These are phyloP conservation scores for Phytopythium sindhum DNA, from an alignment of 352 stramenopile genomes.

Conservation along the genomic window DNA sequence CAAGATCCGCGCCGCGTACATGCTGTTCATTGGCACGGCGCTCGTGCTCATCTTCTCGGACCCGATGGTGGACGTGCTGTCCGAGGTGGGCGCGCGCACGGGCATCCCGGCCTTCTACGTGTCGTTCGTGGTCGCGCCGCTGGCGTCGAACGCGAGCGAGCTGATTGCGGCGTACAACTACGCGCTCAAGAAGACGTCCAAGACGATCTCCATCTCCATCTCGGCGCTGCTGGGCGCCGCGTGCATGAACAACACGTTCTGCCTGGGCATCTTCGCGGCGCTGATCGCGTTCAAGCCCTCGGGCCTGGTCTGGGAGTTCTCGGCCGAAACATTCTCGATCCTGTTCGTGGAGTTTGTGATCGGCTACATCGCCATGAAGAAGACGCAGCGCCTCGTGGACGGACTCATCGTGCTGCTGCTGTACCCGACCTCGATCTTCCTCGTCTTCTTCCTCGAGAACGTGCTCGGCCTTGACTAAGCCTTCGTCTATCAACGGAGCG, in stretches of 20 bases:
- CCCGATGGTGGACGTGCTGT: slow-evolving; percentile 98
- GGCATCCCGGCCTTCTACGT: slow-evolving; percentile 97
- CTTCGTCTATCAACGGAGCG: not conserved
- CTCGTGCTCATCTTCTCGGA: slow-evolving; percentile 96
- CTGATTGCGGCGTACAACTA: slow-evolving; percentile 98
- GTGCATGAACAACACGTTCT: slow-evolving; percentile 99
- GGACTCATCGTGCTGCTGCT: slow-evolving; percentile 84
- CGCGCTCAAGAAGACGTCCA: slow-evolving; percentile 96
- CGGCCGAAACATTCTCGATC: slow-evolving; percentile 96
- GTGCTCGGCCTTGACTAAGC: slow-evolving; percentile 87
- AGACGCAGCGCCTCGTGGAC: slow-evolving; percentile 84
- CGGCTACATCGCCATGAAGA: slow-evolving; percentile 78
- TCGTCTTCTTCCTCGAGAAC: slow-evolving; percentile 93
- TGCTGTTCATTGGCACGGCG: slow-evolving; percentile 93
- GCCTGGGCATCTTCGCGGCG: slow-evolving; percentile 96
- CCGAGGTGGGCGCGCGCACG: slow-evolving; percentile 88
- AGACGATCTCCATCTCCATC: slow-evolving; percentile 96
- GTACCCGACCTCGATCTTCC: slow-evolving; percentile 92
- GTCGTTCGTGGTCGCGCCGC: slow-evolving; percentile 94
- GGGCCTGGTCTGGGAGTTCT: slow-evolving; percentile 96
- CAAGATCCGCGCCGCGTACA: slow-evolving; percentile 91
- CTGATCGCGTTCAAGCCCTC: slow-evolving; percentile 93
- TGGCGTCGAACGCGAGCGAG: slow-evolving; percentile 99
- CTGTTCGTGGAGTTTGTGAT: slow-evolving; percentile 93
- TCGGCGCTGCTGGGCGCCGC: slow-evolving; percentile 92